Evolutionary conservation across 768 basidiomycete genomes (phyloP).

Genomic region (Xanthoconium purpureum): DNA sequence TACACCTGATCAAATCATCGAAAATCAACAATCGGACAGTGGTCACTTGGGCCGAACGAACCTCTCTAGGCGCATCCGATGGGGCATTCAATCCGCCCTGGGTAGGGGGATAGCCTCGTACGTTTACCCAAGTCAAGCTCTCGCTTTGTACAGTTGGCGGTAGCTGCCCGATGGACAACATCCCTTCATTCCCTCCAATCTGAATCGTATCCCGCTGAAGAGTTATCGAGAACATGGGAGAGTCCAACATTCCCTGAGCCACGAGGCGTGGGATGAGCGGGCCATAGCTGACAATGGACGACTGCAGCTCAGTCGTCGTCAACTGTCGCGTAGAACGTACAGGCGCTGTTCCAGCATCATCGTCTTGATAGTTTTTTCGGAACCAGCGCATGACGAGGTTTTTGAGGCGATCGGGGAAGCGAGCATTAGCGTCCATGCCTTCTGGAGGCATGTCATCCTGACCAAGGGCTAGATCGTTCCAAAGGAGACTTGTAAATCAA

Average conservation of each 20-base stretch:
- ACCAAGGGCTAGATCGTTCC: slow-evolving; percentile 37
- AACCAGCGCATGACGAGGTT: slow-evolving; percentile 23
- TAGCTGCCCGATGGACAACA: slow-evolving; percentile 64
- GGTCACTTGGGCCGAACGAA: slow-evolving; percentile 26
- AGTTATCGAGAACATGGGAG: slow-evolving; percentile 53
- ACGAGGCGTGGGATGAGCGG: slow-evolving; percentile 50
- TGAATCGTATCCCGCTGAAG: slow-evolving; percentile 69
- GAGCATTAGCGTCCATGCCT: not conserved
- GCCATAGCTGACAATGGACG: slow-evolving; percentile 41
- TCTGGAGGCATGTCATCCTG: slow-evolving; percentile 7
- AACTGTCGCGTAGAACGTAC: slow-evolving; percentile 7
- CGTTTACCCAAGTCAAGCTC: slow-evolving; percentile 61
- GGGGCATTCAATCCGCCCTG: slow-evolving; percentile 58
- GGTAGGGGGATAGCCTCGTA: slow-evolving; percentile 50
- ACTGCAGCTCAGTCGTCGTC: slow-evolving; percentile 33
- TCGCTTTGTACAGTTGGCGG: slow-evolving; percentile 47
- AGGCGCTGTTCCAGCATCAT: not conserved
- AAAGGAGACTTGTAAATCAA: slow-evolving; percentile 41
- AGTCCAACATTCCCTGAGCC: slow-evolving; percentile 32
- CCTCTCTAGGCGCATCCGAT: slow-evolving; percentile 57
- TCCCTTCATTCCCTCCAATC: slow-evolving; percentile 64
- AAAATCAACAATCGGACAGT: slow-evolving; percentile 1
- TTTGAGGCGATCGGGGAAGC: slow-evolving; percentile 2
- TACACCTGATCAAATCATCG: slow-evolving; percentile 40
- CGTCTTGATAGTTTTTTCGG: slow-evolving; percentile 1